These are phyloP conservation scores for Boletus reticuloceps DNA, from an alignment of 768 basidiomycete genomes.

Conservation along the genomic window DNA sequence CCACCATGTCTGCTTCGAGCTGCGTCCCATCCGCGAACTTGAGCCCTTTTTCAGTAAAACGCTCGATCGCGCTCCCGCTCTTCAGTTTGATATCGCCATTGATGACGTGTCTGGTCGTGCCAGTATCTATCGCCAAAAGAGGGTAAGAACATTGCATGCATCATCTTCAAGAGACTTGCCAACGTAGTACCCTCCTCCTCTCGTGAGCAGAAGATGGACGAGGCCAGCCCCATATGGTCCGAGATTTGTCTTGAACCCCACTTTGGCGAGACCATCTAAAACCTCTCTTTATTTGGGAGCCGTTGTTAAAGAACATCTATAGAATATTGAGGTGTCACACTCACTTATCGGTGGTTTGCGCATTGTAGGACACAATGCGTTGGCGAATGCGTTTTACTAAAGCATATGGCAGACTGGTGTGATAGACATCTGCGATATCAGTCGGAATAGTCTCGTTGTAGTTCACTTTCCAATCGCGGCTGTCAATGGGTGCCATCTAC, in stretches of 20 bases:
- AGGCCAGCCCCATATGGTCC: constrained; percentile 36
- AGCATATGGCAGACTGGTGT: constrained; percentile 13
- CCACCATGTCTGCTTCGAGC: constrained; percentile 31
- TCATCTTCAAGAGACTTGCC: constrained; percentile 19
- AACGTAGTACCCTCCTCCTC: constrained; percentile 41
- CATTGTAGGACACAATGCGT: constrained; percentile 13
- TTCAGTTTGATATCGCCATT: constrained; percentile 52
- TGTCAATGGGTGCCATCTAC: not conserved
- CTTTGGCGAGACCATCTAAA: constrained; percentile 36
- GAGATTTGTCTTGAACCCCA: constrained; percentile 37
- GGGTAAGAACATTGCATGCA: not conserved
- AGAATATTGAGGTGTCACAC: not conserved
- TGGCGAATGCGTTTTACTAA: constrained; percentile 18
- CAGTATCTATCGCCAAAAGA: constrained; percentile 25
- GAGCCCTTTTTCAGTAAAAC: constrained; percentile 32
- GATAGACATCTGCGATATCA: constrained; percentile 21
- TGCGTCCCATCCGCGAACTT: constrained; percentile 12
- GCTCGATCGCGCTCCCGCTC: constrained; percentile 35
- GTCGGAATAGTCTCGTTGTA: constrained; percentile 9
- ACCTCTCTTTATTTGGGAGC: constrained; percentile 25
- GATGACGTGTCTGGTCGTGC: constrained; percentile 43
- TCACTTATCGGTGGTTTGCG: constrained; percentile 28
- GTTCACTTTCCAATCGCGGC: not conserved
- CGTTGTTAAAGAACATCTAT: not conserved
- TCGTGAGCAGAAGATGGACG: constrained; percentile 22